These are phyloP conservation scores for Saussurea involucrata DNA, from an alignment of 129 eudicot genomes.

Conservation along the genomic window DNA sequence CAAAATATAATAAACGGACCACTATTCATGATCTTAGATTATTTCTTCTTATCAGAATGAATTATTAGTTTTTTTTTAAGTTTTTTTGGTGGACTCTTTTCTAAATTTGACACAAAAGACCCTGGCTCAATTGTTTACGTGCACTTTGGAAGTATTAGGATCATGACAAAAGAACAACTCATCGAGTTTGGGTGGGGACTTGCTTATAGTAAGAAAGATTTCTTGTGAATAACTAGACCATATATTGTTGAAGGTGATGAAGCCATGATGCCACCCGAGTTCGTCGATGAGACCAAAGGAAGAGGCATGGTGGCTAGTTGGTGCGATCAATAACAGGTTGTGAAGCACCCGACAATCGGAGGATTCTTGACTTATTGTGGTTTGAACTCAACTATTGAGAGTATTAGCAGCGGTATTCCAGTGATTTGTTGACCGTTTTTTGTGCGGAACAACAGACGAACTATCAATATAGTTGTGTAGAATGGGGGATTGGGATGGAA, in stretches of 20 bases:
- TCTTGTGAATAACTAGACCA: slow-evolving; percentile 47
- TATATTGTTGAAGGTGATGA: slow-evolving; percentile 40
- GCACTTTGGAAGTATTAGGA: slow-evolving; percentile 25
- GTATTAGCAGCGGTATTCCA: slow-evolving; percentile 35
- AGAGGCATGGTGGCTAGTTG: slow-evolving; percentile 34
- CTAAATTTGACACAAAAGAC: too few relatives aligned
- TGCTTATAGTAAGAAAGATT: slow-evolving; percentile 27
- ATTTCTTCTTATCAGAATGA: too few relatives aligned
- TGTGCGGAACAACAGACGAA: slow-evolving; percentile 46
- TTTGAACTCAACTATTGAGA: slow-evolving; percentile 45
- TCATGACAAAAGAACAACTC: slow-evolving; percentile 18
- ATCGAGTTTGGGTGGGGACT: slow-evolving; percentile 28
- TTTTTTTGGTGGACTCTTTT: too few relatives aligned
- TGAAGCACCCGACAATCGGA: slow-evolving; percentile 34
- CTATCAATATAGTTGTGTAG: slow-evolving; percentile 27
- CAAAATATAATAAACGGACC: too few relatives aligned
- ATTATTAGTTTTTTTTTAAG: too few relatives aligned
- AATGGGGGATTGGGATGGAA: slow-evolving; percentile 45
- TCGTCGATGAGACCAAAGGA: slow-evolving; percentile 31
- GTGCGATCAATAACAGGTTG: slow-evolving; percentile 45
- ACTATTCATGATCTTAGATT: too few relatives aligned
- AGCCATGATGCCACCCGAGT: slow-evolving; percentile 39
- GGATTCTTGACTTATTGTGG: slow-evolving; percentile 44
- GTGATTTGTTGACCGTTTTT: slow-evolving; percentile 51
- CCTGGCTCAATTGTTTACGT: slow-evolving; percentile 19